Evolutionary conservation across 2,329 filamentous ascomycete species (phyloP).

Genomic region (Cercospora sp.): DNA sequence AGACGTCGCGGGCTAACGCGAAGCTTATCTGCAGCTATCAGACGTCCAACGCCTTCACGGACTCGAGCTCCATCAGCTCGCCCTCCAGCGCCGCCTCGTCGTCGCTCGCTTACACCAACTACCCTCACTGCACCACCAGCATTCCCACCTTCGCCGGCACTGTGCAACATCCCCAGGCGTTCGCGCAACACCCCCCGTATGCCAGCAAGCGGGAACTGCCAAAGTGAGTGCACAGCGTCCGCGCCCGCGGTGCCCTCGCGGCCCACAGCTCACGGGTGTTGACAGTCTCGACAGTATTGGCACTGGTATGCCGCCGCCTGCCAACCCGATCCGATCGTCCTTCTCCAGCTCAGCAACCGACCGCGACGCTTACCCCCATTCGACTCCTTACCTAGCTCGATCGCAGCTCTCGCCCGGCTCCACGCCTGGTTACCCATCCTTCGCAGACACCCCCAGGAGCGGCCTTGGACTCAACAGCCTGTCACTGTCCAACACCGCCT

Average conservation of each 20-base stretch:
- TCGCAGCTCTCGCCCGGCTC: conserved; percentile 33
- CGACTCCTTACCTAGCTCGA: conserved; percentile 32
- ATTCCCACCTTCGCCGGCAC: conserved; percentile 37
- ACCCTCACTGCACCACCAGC: conserved; percentile 39
- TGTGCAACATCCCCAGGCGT: conserved; percentile 41
- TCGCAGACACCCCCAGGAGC: conserved; percentile 37
- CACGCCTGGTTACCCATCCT: conserved; percentile 33
- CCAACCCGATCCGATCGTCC: conserved; percentile 28
- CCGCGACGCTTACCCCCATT: conserved; percentile 32
- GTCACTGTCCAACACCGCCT: conserved; percentile 28
- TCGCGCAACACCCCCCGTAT: conserved; percentile 41
- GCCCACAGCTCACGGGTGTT: conserved; percentile 31
- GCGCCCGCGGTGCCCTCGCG: conserved; percentile 19
- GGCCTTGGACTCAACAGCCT: conserved; percentile 29
- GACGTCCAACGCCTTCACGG: conserved; percentile 49
- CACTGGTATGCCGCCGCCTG: conserved; percentile 34
- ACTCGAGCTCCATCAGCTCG: conserved; percentile 57
- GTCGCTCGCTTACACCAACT: conserved; percentile 46
- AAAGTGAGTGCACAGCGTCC: conserved; percentile 45
- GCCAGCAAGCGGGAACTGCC: conserved; percentile 43
- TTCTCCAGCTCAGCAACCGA: conserved; percentile 34
- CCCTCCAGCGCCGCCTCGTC: conserved; percentile 50
- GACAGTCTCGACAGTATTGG: conserved; percentile 34
- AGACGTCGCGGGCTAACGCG: conserved; percentile 21
- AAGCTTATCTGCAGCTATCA: conserved; percentile 46